A percentile compares a stretch with the other conserved stretches of the same genome.
These are phyloP conservation scores for Termitomyces sp. DNA, from an alignment of 768 basidiomycete genomes.

Conservation along the genomic window DNA sequence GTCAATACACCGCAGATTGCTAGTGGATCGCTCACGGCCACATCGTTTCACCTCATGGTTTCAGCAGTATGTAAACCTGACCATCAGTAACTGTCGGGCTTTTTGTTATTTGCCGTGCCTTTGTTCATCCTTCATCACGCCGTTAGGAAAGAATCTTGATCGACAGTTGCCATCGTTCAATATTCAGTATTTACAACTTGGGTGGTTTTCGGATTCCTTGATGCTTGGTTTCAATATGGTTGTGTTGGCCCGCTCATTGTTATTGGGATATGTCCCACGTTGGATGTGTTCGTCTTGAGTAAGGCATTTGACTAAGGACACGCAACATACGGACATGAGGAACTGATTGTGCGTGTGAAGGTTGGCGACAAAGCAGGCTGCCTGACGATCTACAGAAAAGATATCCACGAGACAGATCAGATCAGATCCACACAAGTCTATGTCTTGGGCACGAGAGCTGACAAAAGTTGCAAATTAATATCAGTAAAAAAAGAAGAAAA, in stretches of 20 bases:
- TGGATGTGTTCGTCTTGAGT: not conserved
- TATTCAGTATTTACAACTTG: not conserved
- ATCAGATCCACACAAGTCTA: too few relatives aligned
- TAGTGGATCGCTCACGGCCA: not conserved
- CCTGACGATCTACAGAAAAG: too few relatives aligned
- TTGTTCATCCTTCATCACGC: constrained; percentile 1
- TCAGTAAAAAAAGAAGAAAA: too few relatives aligned
- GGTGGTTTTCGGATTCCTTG: not conserved
- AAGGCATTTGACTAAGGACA: not conserved
- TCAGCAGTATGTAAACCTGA: not conserved
- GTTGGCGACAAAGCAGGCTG: too few relatives aligned
- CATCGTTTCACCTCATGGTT: not conserved
- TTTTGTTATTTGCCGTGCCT: not conserved
- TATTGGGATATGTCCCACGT: not conserved
- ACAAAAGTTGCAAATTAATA: too few relatives aligned
- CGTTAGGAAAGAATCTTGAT: not conserved
- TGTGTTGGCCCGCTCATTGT: not conserved
- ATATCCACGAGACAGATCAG: too few relatives aligned
- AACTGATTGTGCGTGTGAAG: not conserved
- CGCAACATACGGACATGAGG: too few relatives aligned
- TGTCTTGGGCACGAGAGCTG: too few relatives aligned
- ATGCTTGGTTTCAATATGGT: not conserved
- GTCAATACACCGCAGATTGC: not conserved
- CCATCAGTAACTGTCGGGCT: not conserved
- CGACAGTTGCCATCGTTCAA: not conserved